Evolutionary conservation across 2,329 filamentous ascomycete species (phyloP).

Genomic region (Xylaria multiplex): DNA sequence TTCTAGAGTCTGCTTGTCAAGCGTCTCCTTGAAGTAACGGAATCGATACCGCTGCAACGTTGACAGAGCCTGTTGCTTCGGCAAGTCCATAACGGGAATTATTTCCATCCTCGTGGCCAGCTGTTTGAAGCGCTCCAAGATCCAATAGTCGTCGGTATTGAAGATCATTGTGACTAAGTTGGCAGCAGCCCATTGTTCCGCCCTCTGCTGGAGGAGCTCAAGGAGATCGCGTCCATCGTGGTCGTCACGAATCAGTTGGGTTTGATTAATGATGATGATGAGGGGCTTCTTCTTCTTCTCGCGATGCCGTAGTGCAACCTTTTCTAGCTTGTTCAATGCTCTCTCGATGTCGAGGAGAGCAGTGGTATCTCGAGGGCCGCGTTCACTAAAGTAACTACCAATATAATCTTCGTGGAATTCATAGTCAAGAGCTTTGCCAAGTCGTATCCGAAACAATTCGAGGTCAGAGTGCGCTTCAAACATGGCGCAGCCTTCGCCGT

Average conservation of each 20-base stretch:
- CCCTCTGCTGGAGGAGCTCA: slow-evolving; percentile 92
- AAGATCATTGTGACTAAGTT: slow-evolving; percentile 92
- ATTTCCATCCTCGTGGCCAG: slow-evolving; percentile 96
- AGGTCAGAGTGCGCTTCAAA: slow-evolving; percentile 95
- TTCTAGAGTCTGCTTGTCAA: slow-evolving; percentile 68
- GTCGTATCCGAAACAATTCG: slow-evolving; percentile 91
- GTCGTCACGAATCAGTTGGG: slow-evolving; percentile 90
- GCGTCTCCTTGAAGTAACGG: slow-evolving; percentile 76
- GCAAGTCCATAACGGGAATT: slow-evolving; percentile 83
- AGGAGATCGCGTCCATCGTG: slow-evolving; percentile 93
- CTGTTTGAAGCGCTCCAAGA: slow-evolving; percentile 93
- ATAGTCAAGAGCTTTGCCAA: slow-evolving; percentile 94
- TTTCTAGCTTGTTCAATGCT: slow-evolving; percentile 97
- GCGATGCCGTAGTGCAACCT: slow-evolving; percentile 82
- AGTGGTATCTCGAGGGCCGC: slow-evolving; percentile 89
- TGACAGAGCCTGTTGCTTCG: slow-evolving; percentile 78
- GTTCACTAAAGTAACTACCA: slow-evolving; percentile 93
- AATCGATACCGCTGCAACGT: slow-evolving; percentile 83
- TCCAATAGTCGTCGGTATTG: slow-evolving; percentile 98
- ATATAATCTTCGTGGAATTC: slow-evolving; percentile 99
- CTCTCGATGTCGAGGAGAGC: slow-evolving; percentile 94
- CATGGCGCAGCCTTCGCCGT: slow-evolving; percentile 91
- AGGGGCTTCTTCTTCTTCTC: slow-evolving; percentile 73
- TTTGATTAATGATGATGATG: slow-evolving; percentile 93
- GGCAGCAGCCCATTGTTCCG: slow-evolving; percentile 94